Evolutionary conservation across 2,329 filamentous ascomycete species (phyloP).

Genomic region (Monosporascus sp.): DNA sequence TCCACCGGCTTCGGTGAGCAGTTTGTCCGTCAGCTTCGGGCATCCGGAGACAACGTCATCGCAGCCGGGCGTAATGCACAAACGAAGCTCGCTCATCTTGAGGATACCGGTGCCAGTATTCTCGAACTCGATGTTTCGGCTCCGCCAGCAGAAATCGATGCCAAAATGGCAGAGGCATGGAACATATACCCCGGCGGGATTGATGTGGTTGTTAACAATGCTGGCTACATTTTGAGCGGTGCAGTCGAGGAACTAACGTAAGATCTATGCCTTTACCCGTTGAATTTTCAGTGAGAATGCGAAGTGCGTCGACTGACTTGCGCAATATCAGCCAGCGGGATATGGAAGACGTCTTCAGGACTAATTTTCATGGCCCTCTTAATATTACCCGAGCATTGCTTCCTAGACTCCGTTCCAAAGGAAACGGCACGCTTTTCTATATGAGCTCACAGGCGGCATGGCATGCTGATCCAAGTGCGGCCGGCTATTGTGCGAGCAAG

Average conservation of each 20-base stretch:
- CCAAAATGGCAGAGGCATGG: constrained; percentile 17
- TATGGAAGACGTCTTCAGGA: constrained; percentile 21
- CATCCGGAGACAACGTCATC: constrained; percentile 35
- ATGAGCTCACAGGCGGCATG: constrained; percentile 32
- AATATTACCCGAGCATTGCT: constrained; percentile 31
- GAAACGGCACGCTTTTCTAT: constrained; percentile 27
- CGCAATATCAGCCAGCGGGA: constrained; percentile 18
- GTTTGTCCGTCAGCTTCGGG: constrained; percentile 32
- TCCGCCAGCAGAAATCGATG: constrained; percentile 11
- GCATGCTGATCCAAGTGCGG: constrained; percentile 25
- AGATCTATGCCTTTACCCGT: not conserved
- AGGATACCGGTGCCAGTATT: constrained; percentile 26
- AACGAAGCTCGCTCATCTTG: constrained; percentile 29
- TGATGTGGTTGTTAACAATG: constrained; percentile 36
- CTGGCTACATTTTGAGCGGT: constrained; percentile 4
- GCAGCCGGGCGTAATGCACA: constrained; percentile 35
- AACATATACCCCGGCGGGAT: constrained; percentile 20
- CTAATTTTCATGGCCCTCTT: constrained; percentile 34
- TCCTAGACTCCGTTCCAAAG: constrained; percentile 25
- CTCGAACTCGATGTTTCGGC: constrained; percentile 24
- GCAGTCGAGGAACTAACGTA: constrained; percentile 24
- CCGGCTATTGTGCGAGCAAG: constrained; percentile 18
- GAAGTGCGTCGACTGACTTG: constrained; percentile 2
- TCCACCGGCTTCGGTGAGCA: constrained; percentile 36
- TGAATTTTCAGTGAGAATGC: not conserved